Base-by-base conservation (phyloP, 345 rosid genomes). In the Erodium maritimum region DNA sequence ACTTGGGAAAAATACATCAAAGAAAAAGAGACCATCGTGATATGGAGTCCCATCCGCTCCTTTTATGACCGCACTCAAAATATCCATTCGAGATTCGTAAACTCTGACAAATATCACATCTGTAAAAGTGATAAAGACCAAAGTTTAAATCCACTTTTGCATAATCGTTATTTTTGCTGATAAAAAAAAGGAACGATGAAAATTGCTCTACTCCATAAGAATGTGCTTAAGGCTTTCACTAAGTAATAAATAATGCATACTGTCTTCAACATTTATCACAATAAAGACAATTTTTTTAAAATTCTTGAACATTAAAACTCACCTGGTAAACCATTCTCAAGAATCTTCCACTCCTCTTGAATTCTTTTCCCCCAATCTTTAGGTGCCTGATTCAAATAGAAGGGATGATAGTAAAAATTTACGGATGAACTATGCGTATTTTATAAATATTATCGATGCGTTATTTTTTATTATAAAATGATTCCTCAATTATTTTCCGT, bases 271-370 rank as follows among this genome's bases (percentile, higher is more conserved):
- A 29, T 29, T 29, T 29, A 29, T 29, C 34, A 3, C 34, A 29
- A 29, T 8, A 29, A 29, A 29, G 8, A n/a, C 34, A 50, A 19
- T 14, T 5, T 14, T 18, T 21, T 23, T 22, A n/a, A n/a, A 64
- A 18, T 57, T 51, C 22, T 65, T n/a, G n/a, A n/a, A 50, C 51
- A 46, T 33, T 23, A 22, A 61, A 45, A 66, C 62, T 33, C 53
- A 86, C 98, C 96, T 48, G 98, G 96, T 80, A 91, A 79, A 76
- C 86, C 95, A 58, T 86, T 80, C 75, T 82, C 87, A 60, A 88
- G 80, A 55, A 79, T 84, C 74, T 33, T 81, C 98, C 98, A 91
- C 71, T 91, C 98, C 7, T 86, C 93, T 70, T 81, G 90, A 65
- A 88, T 85, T 74, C 72, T 86, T 71, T 76, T 86, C 17, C 71